phyloP scores from a whole-genome alignment of 1,284 basidiomycete species.

The Boletus calvinii region DNA sequence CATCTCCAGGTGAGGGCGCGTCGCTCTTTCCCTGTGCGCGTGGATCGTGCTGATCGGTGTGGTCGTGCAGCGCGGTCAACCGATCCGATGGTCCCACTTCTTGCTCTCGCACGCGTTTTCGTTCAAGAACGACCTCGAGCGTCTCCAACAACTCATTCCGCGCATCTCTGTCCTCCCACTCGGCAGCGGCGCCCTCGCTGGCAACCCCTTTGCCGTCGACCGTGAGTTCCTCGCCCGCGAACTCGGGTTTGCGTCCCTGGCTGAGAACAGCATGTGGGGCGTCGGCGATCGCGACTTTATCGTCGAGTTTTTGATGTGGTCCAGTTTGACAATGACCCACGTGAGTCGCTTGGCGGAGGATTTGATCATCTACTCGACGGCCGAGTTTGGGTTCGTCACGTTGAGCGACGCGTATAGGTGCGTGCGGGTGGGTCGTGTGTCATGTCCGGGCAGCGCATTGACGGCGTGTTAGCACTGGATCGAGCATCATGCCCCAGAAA shows the following conservation, averaged over 20 bases:
- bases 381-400: constrained; percentile 94
- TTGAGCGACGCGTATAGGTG: constrained; percentile 96
- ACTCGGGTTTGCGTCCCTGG: constrained; percentile 80
- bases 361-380: constrained; percentile 93
- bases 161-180: constrained; percentile 92
- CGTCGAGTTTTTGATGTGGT: constrained; percentile 97
- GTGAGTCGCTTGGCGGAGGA: constrained; percentile 95
- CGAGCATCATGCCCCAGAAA: constrained; percentile 99
- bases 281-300: constrained; percentile 98
- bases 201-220: constrained; percentile 93
- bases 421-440: constrained; percentile 7
- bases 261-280: constrained; percentile 93
- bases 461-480: constrained; percentile 75
- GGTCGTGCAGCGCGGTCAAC: constrained; percentile 80
- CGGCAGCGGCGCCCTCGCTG: constrained; percentile 92
- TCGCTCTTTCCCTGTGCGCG: too few relatives aligned
- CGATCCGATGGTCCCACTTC: constrained; percentile 97
- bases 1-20: constrained; percentile 77
- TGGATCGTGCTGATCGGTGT: not conserved
- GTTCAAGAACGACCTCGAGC: constrained; percentile 84
- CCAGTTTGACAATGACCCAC: constrained; percentile 89
- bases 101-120: constrained; percentile 94
- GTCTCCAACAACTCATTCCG: constrained; percentile 81
- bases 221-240: constrained; percentile 86
- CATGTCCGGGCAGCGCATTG: not conserved